A percentile compares a stretch with the other conserved stretches of the same genome.
Conservation (phyloP, 805 yeast genomes). For the Kurtzmaniella cleridarum region DNA sequence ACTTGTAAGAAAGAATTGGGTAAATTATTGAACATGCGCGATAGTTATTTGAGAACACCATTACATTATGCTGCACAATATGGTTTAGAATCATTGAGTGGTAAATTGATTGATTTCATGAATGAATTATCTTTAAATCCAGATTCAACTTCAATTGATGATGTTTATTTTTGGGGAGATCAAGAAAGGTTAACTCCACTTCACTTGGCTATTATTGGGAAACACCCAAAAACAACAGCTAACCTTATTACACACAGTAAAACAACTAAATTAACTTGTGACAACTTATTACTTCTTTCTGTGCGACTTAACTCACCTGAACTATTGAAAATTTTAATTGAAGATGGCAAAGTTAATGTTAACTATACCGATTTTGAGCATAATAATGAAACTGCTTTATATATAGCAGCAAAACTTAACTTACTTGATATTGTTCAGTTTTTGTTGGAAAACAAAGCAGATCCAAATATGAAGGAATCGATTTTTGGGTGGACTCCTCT, state of each 20-base stretch:
- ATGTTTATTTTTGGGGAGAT: constrained; percentile 60
- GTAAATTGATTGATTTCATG: constrained; percentile 50
- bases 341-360: constrained; percentile 55
- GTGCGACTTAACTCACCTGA: constrained; percentile 58
- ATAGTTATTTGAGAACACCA: constrained; percentile 77
- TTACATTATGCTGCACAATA: constrained; percentile 86
- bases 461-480: constrained; percentile 68
- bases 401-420: constrained; percentile 68
- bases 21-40: constrained; percentile 51
- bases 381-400: constrained; percentile 73
- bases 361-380: constrained; percentile 56
- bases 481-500: constrained; percentile 94
- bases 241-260: constrained; percentile 48
- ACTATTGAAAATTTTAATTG: constrained; percentile 49
- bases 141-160: constrained; percentile 47
- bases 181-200: constrained; percentile 77
- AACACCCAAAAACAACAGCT: constrained; percentile 71
- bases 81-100: constrained; percentile 65
- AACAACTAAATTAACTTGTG: constrained; percentile 39
- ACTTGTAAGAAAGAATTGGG: constrained; percentile 8
- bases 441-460: constrained; percentile 56
- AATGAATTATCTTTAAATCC: constrained; percentile 57
- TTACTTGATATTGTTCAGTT: constrained; percentile 46
- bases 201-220: constrained; percentile 76
- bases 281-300: constrained; percentile 60